These are phyloP conservation scores for Penicillium bovifimosum DNA, from an alignment of 495 filamentous ascomycete genomes.

Conservation along the genomic window DNA sequence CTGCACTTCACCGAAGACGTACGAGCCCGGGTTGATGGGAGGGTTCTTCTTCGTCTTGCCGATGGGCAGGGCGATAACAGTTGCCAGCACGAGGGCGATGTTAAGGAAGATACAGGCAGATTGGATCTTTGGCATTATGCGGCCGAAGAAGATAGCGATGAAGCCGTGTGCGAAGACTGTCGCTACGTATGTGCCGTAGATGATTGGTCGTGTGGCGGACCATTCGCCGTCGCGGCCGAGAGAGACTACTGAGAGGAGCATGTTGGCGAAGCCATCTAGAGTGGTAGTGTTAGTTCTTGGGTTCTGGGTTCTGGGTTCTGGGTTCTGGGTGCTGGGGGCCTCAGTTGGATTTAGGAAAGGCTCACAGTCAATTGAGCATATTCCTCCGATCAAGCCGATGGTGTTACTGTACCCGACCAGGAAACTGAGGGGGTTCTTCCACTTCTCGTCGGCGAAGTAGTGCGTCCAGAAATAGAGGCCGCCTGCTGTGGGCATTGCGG, in stretches of 20 bases:
- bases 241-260: conserved; percentile 53
- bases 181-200: conserved; percentile 60
- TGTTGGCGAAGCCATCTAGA: conserved; percentile 45
- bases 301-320: not conserved
- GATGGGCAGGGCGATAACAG: conserved; percentile 60
- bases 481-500: conserved; percentile 65
- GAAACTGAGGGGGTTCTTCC: conserved; percentile 59
- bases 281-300: not conserved
- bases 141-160: conserved; percentile 47
- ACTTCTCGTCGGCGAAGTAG: conserved; percentile 55
- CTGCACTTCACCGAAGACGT: conserved; percentile 36
- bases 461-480: conserved; percentile 71
- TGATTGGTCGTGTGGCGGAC: conserved; percentile 51
- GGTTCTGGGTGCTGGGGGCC: not conserved
- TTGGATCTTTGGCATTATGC: conserved; percentile 64
- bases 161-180: conserved; percentile 55
- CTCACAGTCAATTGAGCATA: conserved; percentile 56
- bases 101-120: conserved; percentile 58
- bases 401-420: conserved; percentile 70
- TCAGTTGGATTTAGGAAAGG: not conserved
- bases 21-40: conserved; percentile 33
- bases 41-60: conserved; percentile 37
- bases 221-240: conserved; percentile 60
- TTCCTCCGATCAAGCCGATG: conserved; percentile 58
- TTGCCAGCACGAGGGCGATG: conserved; percentile 56